Evolutionary conservation across 129 eudicot genomes (phyloP), one percentile per base, ranked within the genome.

Genomic region (Ambrosia trifida): DNA sequence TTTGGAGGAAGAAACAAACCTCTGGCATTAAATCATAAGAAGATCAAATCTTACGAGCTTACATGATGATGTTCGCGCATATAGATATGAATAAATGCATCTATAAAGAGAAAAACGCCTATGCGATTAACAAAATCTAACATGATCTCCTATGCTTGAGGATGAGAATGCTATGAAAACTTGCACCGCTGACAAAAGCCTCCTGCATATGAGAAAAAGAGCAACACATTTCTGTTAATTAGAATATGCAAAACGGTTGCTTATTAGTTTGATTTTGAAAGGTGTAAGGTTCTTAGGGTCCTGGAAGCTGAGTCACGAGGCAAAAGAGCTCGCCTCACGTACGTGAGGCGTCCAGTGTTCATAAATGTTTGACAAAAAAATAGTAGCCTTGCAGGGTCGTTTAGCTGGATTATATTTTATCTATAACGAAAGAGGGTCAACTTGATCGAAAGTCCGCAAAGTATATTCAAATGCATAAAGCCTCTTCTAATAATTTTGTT

Each of bases 31-130:
- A 50, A 77, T 36, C 76, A 70, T 70, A 49, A 7, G 30, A 69
- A 77, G 57, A 66, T 31, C 40, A 30, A 24, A 24, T 69, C 67
- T 44, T 31, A 38, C 31, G 38, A 76, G 71, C 71, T 78, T 78
- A 78, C 71, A 70, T 61, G 72, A 32, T 77, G 73, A 66, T 43
- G 41, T 74, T 16, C 49, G 19, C 41, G 72, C 73, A 13, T 51
- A 70, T 64, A 53, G 53, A 63, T 49, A 60, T 61, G 61, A 77
- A 69, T 60, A 13, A 36, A 60, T 58, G 58, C 72, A 31, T 70
- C 82, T 71, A 63, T 56, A 70, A 30, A 52, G 8, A 53, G 24
- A 78, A 35, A 52, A 70, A 9, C 0, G 19, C 6, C n/a, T 78
- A 43, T 53, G 72, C 53, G 17, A 62, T 38, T 50, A 64, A 17